Conservation (phyloP, 2,329 filamentous ascomycete genomes). For the Pseudogymnoascus sp. region DNA sequence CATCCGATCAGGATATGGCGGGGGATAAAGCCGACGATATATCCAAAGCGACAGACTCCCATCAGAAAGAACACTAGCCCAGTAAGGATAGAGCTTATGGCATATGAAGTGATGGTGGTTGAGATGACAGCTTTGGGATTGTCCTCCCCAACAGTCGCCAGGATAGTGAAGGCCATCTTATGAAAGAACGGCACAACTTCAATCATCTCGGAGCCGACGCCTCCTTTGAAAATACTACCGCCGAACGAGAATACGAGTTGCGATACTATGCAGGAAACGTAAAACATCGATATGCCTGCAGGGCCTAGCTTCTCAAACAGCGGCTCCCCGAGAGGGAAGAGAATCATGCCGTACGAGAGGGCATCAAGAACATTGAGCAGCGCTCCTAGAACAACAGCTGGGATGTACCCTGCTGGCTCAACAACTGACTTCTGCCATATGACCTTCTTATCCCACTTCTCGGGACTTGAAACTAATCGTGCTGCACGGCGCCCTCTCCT, state of each 20-base stretch:
- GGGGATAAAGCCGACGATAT: constrained; percentile 93
- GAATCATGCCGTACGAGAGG: constrained; percentile 91
- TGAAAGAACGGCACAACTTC: constrained; percentile 99
- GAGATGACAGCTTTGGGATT: constrained; percentile 82
- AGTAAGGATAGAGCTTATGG: constrained; percentile 83
- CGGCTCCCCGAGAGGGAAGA: constrained; percentile 84
- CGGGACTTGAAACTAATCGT: constrained; percentile 48
- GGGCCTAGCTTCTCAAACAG: constrained; percentile 81
- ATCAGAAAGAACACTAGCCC: constrained; percentile 88
- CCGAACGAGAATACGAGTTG: constrained; percentile 82
- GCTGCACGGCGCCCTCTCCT: constrained; percentile 20
- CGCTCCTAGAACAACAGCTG: constrained; percentile 80
- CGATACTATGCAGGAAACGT: constrained; percentile 92
- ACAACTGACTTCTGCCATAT: constrained; percentile 61
- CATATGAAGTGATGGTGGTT: constrained; percentile 88
- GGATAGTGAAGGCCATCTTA: constrained; percentile 91
- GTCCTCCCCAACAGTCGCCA: constrained; percentile 68
- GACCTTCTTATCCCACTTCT: constrained; percentile 62
- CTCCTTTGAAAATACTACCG: constrained; percentile 82
- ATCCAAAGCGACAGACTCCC: constrained; percentile 79
- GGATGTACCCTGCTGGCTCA: constrained; percentile 64
- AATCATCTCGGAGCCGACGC: constrained; percentile 94
- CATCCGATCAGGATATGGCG: constrained; percentile 94
- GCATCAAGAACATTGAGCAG: constrained; percentile 92
- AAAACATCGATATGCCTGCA: constrained; percentile 97